Evolutionary conservation across 257 asterid genomes (phyloP).

Genomic region (Verbena officinalis): DNA sequence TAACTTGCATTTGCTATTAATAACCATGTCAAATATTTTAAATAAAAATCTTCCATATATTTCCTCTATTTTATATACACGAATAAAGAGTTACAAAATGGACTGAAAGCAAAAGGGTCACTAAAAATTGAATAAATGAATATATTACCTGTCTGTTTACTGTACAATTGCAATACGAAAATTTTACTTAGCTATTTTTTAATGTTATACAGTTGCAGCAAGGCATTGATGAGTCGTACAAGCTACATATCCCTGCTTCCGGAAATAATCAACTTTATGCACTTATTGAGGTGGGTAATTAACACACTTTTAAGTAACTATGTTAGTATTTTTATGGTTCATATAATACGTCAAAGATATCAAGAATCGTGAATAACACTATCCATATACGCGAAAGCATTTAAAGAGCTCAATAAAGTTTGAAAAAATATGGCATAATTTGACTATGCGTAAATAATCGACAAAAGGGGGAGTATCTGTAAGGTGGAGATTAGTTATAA

Average conservation of each 20-base stretch:
- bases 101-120: not conserved
- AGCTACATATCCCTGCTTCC: conserved; percentile 51
- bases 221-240: conserved; percentile 78
- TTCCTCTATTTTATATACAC: no score
- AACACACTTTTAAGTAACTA: not conserved
- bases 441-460: no score
- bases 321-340: not conserved
- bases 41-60: no score
- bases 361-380: no score
- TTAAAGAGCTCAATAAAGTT: no score
- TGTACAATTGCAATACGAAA: not conserved
- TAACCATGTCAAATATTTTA: not conserved
- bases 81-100: no score
- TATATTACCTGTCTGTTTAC: not conserved
- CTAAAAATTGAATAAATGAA: not conserved
- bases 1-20: not conserved
- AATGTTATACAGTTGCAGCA: conserved; percentile 65
- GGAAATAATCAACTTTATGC: conserved; percentile 60
- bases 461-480: no score
- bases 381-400: no score
- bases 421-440: no score
- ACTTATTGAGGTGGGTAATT: conserved; percentile 54
- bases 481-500: no score
- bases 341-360: not conserved
- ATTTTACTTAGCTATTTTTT: conserved; percentile 18